A percentile compares a stretch with the other conserved stretches of the same genome.
Conservation (phyloP, 139 green algal genomes). For the Astrephomene gubernaculifera region DNA sequence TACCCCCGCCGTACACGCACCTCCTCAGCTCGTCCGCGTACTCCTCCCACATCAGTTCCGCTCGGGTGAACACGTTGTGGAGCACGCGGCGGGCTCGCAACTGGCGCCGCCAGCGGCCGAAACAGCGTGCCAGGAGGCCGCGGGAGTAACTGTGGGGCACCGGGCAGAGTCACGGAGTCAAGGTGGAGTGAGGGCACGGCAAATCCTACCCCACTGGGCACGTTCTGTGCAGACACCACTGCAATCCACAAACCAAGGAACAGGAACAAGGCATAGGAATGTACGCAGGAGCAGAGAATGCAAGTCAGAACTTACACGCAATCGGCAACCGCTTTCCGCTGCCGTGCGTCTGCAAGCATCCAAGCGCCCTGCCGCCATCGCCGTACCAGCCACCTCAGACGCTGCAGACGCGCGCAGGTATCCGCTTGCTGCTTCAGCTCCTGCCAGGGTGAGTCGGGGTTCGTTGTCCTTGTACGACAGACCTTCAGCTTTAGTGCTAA, state of each 20-base stretch:
- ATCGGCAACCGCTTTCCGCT: neutral
- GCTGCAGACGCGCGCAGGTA: neutral
- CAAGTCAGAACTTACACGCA: neutral
- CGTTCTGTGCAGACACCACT: too few species aligned
- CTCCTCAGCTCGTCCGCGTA: too few species aligned
- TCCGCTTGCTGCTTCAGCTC: neutral
- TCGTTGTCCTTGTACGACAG: neutral
- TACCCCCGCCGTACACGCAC: too few species aligned
- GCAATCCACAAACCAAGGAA: too few species aligned
- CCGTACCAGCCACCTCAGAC: neutral
- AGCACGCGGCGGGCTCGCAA: slow-evolving; percentile 4
- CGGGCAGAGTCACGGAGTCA: too few species aligned
- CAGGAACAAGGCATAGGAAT: too few species aligned
- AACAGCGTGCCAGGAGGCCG: neutral
- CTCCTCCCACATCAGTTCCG: slow-evolving; percentile 31
- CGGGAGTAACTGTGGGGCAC: neutral
- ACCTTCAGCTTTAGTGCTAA: neutral
- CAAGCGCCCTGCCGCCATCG: neutral
- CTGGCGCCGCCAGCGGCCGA: neutral
- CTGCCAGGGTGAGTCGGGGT: neutral
- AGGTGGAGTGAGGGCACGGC: too few species aligned
- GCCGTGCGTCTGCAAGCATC: too few species aligned
- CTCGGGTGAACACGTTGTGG: neutral
- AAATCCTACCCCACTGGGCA: too few species aligned
- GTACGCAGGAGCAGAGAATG: too few species aligned